Evolutionary conservation across 2,329 filamentous ascomycete genomes (phyloP), one percentile per base, ranked within the genome.

Genomic region (Chalaropsis ovoidea): DNA sequence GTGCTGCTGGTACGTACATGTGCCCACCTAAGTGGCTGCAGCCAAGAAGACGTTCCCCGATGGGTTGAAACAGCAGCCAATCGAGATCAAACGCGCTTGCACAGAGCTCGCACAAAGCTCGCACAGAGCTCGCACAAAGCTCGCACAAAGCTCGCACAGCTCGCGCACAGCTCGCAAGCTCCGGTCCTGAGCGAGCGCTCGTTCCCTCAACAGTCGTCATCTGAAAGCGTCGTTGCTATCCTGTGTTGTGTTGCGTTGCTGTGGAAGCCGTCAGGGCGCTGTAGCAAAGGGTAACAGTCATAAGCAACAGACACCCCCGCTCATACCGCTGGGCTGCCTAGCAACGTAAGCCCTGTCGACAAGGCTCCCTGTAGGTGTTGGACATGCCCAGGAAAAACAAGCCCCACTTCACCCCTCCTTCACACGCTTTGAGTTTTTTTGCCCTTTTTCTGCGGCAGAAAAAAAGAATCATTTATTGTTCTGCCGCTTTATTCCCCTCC

Each of bases 31-130:
- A 31, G 31, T 43, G 42, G 42, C 42, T 43, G 42, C 42, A 15
- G 13, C 11, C 42, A 13, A n/a, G 11, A n/a, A 13, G 4, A 43
- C 6, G 17, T 10, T 15, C 42, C 11, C 42, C 5, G 10, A 31
- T n/a, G 13, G 22, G 52, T 56, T 56, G 52, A 56, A 56, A 56
- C 52, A 56, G 52, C 52, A 56, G 22, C 52, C 24, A 31, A 8
- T 47, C 13, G 43, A 7, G 17, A 6, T 47, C 8, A 5, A 47
- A 19, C 43, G 8, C 19, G 43, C 31, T 31, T 10, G 13, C 42
- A 43, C 42, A n/a, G 6, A 43, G 24, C 49, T 27, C 19, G 22
- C 24, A n/a, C n/a, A n/a, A 56, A 31, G 52, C 52, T 17, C 13
- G 13, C 42, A 43, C 42, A n/a, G 6, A 43, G 24, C 49, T 27